Evolutionary conservation across 768 basidiomycete species (phyloP), one percentile per base, ranked within the genome.

Genomic region (Boletus insuetus): DNA sequence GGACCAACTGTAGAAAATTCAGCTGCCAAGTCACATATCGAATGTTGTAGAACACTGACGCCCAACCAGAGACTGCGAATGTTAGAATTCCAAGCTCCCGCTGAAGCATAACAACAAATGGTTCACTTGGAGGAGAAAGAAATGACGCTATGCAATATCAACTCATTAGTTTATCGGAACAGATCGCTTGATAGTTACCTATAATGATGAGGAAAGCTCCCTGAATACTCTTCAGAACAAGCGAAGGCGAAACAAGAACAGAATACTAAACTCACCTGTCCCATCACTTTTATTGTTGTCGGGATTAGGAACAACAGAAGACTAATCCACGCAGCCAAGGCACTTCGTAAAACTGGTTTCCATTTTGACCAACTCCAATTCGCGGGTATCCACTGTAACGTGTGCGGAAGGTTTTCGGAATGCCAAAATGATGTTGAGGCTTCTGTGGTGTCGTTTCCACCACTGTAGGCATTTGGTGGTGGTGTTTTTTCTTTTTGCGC

Each of bases 21-120:
- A 46, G 37, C 49, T 16, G 3, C 43, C 38, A 17, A 37, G 14
- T 24, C 20, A 6, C 7, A 46, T 19, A 11, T 32, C 3, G 40
- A 29, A 6, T 6, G 5, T 34, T 0, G 17, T 6, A 40, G 52
- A 32, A 17, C 17, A 78, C 83, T 66, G 58, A 86, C 86, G 79
- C 86, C 86, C 85, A 89, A 24, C 77, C 75, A 10, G 75, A 19
- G 2, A 72, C 59, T 0, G 78, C 78, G 46, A 84, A 82, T 1
- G 75, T 20, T 7, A 87, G 55, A 35, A 85, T 80, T 6, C 80
- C 72, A 11, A 80, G 42, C 62, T 89, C 86, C 2, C 86, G 82
- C 63, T 89, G 87, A 14, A 87, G 64, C 5, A 86, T 84, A 3
- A 78, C 74, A n/a, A 86, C 70, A 61, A 89, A 87, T 1, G 86